Evolutionary conservation across 2,329 filamentous ascomycete genomes (phyloP).

Genomic region (Aspergillus neoniger): DNA sequence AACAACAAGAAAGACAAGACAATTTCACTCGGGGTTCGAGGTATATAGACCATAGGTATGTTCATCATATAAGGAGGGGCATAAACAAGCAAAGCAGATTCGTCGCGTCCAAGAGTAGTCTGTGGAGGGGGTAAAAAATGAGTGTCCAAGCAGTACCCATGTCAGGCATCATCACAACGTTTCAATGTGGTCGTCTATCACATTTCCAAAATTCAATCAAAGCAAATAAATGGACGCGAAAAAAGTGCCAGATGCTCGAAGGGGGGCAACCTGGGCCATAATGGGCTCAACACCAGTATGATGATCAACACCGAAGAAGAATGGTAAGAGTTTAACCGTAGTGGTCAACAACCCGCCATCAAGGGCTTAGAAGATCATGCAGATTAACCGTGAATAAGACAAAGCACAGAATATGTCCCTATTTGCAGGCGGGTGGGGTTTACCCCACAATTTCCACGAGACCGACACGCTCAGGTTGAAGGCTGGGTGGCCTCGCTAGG

Average conservation of each 20-base stretch:
- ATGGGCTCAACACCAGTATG: constrained; percentile 2
- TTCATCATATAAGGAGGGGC: constrained; percentile 21
- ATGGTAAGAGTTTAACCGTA: not conserved
- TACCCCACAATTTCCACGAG: not conserved
- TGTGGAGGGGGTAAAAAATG: not conserved
- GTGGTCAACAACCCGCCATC: constrained; percentile 2
- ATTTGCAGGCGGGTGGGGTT: not conserved
- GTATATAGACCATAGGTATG: constrained; percentile 21
- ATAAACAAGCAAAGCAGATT: constrained; percentile 11
- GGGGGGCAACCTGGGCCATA: not conserved
- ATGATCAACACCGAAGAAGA: constrained; percentile 6
- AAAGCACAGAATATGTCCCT: not conserved
- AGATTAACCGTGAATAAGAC: constrained; percentile 7
- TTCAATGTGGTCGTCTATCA: constrained; percentile 6
- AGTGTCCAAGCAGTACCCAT: constrained; percentile 16
- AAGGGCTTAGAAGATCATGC: constrained; percentile 8
- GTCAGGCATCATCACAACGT: constrained; percentile 1
- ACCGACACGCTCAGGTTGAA: constrained; percentile 3
- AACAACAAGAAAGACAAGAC: constrained; percentile 13
- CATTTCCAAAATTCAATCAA: not conserved
- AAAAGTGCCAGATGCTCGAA: constrained; percentile 2
- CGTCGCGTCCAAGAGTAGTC: constrained; percentile 1
- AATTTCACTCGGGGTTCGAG: constrained; percentile 19
- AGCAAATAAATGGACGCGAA: constrained; percentile 1
- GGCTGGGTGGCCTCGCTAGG: constrained; percentile 28